These are phyloP conservation scores for Uncinocarpus reesii DNA, from an alignment of 2,329 filamentous ascomycete species.

Conservation along the genomic window DNA sequence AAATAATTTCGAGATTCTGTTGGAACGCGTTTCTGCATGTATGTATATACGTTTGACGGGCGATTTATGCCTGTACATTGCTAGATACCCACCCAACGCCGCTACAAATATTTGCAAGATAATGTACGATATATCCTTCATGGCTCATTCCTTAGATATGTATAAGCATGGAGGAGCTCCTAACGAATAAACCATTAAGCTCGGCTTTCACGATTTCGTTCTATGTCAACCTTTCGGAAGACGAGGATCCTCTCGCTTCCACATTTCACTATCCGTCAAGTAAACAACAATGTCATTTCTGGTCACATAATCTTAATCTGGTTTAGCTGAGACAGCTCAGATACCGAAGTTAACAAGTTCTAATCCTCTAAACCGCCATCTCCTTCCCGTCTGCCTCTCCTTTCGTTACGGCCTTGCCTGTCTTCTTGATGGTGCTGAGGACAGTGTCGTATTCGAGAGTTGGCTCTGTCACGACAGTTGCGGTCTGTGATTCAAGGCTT, in stretches of 20 bases:
- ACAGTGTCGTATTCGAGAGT: slow-evolving; percentile 68
- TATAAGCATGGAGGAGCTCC: too few species aligned
- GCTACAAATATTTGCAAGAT: background rate
- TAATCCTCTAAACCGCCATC: slow-evolving; percentile 27
- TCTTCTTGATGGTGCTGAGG: slow-evolving; percentile 83
- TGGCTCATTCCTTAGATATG: too few species aligned
- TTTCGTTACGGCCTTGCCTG: slow-evolving; percentile 79
- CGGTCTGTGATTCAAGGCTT: slow-evolving; percentile 74
- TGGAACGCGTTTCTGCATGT: background rate
- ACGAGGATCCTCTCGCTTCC: too few species aligned
- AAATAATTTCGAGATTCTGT: too few species aligned
- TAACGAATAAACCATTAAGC: too few species aligned
- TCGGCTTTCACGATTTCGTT: too few species aligned
- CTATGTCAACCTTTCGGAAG: too few species aligned
- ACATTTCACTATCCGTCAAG: too few species aligned
- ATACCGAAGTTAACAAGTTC: background rate
- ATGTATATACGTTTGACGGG: background rate
- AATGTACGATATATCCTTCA: too few species aligned
- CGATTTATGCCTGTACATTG: slow-evolving; percentile 7
- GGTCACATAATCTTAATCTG: too few species aligned
- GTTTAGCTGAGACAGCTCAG: too few species aligned
- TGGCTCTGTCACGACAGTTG: slow-evolving; percentile 61
- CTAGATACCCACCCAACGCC: slow-evolving; percentile 9
- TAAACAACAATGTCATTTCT: too few species aligned
- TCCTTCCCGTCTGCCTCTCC: slow-evolving; percentile 37